These are phyloP conservation scores for Chenopodium album DNA, from an alignment of 148 eudicot species.

Conservation along the genomic window DNA sequence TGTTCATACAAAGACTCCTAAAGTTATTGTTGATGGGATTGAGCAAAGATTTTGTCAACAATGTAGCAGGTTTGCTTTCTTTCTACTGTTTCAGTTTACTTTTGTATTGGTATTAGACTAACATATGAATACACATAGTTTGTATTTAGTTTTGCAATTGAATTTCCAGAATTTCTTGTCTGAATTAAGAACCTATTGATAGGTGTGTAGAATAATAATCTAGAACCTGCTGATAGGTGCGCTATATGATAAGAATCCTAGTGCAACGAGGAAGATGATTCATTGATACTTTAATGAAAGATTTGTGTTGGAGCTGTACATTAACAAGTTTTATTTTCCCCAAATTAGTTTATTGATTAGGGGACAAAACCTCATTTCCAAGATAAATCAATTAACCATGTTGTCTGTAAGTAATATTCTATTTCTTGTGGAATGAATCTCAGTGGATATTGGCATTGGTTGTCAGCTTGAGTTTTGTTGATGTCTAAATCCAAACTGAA, in stretches of 20 bases:
- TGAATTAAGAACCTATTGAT: neutral
- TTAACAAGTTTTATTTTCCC: neutral
- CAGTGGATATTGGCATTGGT: neutral
- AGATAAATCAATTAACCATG: neutral
- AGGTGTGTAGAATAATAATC: too few relatives aligned
- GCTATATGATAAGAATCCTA: too few relatives aligned
- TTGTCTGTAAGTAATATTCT: neutral
- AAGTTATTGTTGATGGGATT: constrained; percentile 42
- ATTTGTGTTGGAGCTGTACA: constrained; percentile 7
- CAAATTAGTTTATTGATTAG: neutral
- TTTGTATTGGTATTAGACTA: neutral
- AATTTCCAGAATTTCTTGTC: neutral
- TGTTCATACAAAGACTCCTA: constrained; percentile 44
- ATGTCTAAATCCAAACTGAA: neutral
- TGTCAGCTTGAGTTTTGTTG: neutral
- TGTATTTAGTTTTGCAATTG: neutral
- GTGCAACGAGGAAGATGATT: neutral
- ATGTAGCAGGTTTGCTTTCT: constrained; percentile 48
- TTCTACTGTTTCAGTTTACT: neutral
- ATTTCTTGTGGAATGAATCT: neutral
- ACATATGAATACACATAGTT: neutral
- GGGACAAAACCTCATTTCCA: neutral
- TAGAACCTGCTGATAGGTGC: neutral
- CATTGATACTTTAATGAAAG: constrained; percentile 1
- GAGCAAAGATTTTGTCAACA: constrained; percentile 60